Percentiles rank a stretch among this genome's conserved stretches.
Conservation (phyloP, 257 asterid species). For the Gentiana macrophylla region DNA sequence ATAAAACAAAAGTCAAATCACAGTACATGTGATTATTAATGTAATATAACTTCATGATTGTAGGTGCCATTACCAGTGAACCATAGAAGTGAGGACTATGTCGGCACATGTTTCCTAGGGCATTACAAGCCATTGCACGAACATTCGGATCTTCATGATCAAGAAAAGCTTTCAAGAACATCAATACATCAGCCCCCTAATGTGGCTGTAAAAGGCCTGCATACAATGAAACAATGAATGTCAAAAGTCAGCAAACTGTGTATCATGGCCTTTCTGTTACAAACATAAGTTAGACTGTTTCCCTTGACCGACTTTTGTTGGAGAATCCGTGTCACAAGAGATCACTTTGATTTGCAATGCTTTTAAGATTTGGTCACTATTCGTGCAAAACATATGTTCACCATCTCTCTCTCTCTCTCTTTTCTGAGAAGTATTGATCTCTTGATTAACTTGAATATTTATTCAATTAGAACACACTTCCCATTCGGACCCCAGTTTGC, state of each 20-base stretch:
- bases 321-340: too few species aligned
- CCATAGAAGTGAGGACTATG: slow-evolving; percentile 86
- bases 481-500: too few species aligned
- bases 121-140: slow-evolving; percentile 92
- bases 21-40: not conserved
- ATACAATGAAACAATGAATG: slow-evolving; percentile 1
- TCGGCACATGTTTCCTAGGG: slow-evolving; percentile 95
- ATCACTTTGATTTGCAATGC: too few species aligned
- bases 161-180: slow-evolving; percentile 60
- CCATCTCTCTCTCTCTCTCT: too few species aligned
- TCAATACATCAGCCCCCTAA: slow-evolving; percentile 72
- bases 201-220: slow-evolving; percentile 68
- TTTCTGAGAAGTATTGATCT: too few species aligned
- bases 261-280: not conserved
- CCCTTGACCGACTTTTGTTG: too few species aligned
- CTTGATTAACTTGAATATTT: too few species aligned
- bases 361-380: too few species aligned
- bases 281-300: not conserved
- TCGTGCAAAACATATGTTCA: too few species aligned
- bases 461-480: too few species aligned
- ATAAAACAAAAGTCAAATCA: not conserved
- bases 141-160: slow-evolving; percentile 80
- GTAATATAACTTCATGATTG: not conserved
- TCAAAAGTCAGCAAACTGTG: not conserved
- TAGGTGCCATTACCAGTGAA: slow-evolving; percentile 43